Percentiles rank a stretch among this genome's conserved stretches.
These are phyloP conservation scores for Dryas alaskensis DNA, from an alignment of 306 rosid species.

Conservation along the genomic window DNA sequence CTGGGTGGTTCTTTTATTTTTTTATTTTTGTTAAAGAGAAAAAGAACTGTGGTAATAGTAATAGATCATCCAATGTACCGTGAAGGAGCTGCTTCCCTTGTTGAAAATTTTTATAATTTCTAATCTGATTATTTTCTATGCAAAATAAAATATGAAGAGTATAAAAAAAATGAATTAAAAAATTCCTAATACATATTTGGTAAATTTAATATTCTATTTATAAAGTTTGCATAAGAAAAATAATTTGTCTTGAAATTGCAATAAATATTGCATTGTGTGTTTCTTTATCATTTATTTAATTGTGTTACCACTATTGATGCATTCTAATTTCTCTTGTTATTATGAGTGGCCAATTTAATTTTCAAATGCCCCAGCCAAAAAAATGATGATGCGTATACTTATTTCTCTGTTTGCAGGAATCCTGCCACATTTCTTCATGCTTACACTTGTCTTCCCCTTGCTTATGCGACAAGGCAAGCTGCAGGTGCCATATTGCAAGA, in stretches of 20 bases:
- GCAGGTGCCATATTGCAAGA: constrained; percentile 93
- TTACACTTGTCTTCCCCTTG: constrained; percentile 90
- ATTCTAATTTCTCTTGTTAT: background rate
- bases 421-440: constrained; percentile 98
- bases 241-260: background rate
- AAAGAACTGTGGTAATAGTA: background rate
- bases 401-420: constrained; percentile 56
- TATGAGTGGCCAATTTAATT: background rate
- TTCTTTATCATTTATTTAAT: background rate
- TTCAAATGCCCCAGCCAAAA: background rate
- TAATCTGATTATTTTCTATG: background rate
- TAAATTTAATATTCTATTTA: background rate
- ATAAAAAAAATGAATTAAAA: background rate
- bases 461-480: constrained; percentile 91
- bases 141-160: background rate
- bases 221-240: background rate
- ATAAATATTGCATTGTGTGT: background rate
- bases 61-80: background rate
- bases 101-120: background rate
- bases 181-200: background rate
- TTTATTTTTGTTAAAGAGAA: too few species aligned
- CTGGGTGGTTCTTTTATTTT: too few species aligned
- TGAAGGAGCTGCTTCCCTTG: background rate
- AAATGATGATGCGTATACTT: constrained; percentile 16
- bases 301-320: background rate